phyloP scores from a whole-genome alignment of 2,329 filamentous ascomycete species.

The Pseudogymnoascus sp. region DNA sequence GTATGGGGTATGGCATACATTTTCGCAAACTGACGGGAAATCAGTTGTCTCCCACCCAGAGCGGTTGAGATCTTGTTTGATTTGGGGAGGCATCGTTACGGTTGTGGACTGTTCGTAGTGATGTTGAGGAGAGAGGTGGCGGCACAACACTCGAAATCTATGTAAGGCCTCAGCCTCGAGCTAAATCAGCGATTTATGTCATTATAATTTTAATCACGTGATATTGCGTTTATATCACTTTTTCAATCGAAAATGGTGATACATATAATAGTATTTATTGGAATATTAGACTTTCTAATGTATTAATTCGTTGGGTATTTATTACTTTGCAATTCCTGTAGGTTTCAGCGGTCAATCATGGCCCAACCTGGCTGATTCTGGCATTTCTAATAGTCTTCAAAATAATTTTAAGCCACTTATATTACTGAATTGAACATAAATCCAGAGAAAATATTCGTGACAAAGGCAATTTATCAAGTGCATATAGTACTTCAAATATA shows the following conservation, averaged over 20 bases:
- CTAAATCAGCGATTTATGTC: slow-evolving; percentile 1
- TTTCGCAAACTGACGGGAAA: slow-evolving; percentile 65
- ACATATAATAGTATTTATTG: neutral
- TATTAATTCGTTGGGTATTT: neutral
- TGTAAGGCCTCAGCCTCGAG: slow-evolving; percentile 1
- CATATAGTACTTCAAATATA: no score
- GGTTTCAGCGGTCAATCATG: no score
- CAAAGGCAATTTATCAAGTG: no score
- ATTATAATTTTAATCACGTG: slow-evolving; percentile 1
- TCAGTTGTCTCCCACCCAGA: slow-evolving; percentile 94
- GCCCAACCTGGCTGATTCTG: no score
- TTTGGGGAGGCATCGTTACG: slow-evolving; percentile 70
- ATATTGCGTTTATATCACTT: neutral
- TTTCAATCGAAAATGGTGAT: neutral
- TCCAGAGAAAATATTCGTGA: no score
- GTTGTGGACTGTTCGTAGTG: neutral
- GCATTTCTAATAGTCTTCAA: neutral
- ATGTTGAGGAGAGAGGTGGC: neutral
- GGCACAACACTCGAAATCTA: neutral
- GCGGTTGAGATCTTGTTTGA: slow-evolving; percentile 91
- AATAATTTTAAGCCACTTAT: neutral
- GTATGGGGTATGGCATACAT: neutral
- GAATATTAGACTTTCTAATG: neutral
- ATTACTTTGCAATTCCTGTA: no score
- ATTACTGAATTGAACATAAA: neutral